phyloP scores from a whole-genome alignment of 1,284 basidiomycete genomes.

The Cutaneotrichosporon spelunceum region DNA sequence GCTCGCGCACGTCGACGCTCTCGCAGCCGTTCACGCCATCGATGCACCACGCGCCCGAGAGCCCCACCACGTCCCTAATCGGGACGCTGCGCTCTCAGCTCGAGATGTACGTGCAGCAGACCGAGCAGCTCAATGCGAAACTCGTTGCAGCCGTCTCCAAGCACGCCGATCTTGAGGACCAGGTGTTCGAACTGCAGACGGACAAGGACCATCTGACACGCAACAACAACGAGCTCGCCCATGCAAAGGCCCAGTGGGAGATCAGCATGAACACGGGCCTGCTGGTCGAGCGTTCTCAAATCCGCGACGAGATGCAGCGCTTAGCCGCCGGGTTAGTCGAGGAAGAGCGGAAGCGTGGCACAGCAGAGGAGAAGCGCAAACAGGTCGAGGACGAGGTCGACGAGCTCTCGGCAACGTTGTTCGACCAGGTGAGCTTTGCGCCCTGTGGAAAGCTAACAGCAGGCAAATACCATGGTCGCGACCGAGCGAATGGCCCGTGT shows the following conservation, averaged over 20 bases:
- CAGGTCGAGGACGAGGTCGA: constrained; percentile 84
- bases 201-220: constrained; percentile 53
- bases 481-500: constrained; percentile 74
- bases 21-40: constrained; percentile 18
- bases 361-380: constrained; percentile 76
- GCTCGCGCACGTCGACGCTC: constrained; percentile 14
- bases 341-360: constrained; percentile 83
- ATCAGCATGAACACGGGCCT: constrained; percentile 65
- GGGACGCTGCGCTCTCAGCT: constrained; percentile 73
- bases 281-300: constrained; percentile 85
- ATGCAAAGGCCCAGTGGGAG: constrained; percentile 50
- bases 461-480: constrained; percentile 91
- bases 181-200: constrained; percentile 61
- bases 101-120: constrained; percentile 80
- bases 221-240: constrained; percentile 71
- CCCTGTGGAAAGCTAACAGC: constrained; percentile 1
- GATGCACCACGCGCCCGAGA: constrained; percentile 44
- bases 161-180: constrained; percentile 88
- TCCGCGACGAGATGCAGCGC: constrained; percentile 84
- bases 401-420: constrained; percentile 83
- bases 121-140: constrained; percentile 84
- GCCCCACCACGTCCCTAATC: constrained; percentile 59
- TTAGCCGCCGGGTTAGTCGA: constrained; percentile 92
- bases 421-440: constrained; percentile 57
- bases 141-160: constrained; percentile 88